These are phyloP conservation scores for Chlamydomonas eustigma DNA, from an alignment of 139 green algal genomes.

Conservation along the genomic window DNA sequence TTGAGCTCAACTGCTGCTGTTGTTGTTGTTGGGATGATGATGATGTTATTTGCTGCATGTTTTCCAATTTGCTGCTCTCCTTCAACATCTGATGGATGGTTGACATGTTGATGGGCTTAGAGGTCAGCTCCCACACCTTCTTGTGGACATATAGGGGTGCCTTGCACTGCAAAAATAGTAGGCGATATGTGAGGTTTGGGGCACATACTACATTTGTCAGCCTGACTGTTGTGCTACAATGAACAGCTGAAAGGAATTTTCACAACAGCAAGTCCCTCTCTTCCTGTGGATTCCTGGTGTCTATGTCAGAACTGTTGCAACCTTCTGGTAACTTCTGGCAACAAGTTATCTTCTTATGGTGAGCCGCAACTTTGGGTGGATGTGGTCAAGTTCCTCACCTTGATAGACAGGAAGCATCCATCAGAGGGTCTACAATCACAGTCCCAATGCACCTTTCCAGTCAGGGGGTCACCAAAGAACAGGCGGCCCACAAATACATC, in stretches of 20 bases:
- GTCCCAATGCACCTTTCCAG: conserved; percentile 58
- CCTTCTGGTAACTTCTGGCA: too few species aligned
- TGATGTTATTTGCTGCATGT: background rate
- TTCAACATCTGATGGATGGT: conserved; percentile 2
- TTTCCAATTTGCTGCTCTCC: background rate
- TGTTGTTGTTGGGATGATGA: background rate
- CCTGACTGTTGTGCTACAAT: too few species aligned
- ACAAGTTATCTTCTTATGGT: too few species aligned
- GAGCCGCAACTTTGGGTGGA: background rate
- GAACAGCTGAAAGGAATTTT: too few species aligned
- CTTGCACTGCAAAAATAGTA: conserved; percentile 5
- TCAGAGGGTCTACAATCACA: conserved; percentile 73
- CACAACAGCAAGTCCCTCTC: too few species aligned
- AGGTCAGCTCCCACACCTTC: background rate
- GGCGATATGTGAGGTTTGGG: too few species aligned
- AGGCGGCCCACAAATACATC: conserved; percentile 56
- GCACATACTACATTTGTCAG: too few species aligned
- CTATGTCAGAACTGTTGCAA: too few species aligned
- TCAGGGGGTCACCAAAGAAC: conserved; percentile 69
- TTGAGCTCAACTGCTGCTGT: background rate
- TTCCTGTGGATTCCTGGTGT: too few species aligned
- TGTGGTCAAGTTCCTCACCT: conserved; percentile 24
- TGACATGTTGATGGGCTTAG: background rate
- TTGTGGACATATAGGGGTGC: background rate
- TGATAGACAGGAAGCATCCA: conserved; percentile 57